Conservation (phyloP, 1,139 yeast species). For the Cylindricascospora bacillispora region DNA sequence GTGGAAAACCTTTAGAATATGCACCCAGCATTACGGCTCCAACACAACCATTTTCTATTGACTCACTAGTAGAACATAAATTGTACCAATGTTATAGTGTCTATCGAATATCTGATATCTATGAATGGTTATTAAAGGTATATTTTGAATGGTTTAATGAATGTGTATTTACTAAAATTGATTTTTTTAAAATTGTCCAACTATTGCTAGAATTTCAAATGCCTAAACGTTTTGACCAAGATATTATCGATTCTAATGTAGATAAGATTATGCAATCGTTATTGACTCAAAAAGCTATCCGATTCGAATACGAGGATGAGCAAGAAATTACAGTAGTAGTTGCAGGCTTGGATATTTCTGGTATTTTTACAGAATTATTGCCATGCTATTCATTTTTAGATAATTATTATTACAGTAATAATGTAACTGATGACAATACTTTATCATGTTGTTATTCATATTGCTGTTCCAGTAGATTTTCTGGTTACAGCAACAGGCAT, state of each 20-base stretch:
- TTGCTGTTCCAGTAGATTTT: conserved; percentile 24
- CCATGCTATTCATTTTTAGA: conserved; percentile 24
- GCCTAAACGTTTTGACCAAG: conserved; percentile 24
- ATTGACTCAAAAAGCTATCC: conserved; percentile 34
- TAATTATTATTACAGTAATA: conserved; percentile 9
- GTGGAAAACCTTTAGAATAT: conserved; percentile 33
- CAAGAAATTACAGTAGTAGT: conserved; percentile 22
- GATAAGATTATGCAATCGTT: conserved; percentile 40
- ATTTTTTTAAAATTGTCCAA: conserved; percentile 45
- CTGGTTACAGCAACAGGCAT: conserved; percentile 18
- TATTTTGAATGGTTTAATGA: conserved; percentile 31
- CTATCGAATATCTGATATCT: conserved; percentile 38
- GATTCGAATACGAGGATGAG: conserved; percentile 21
- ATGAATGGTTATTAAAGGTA: conserved; percentile 34
- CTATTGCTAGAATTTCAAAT: conserved; percentile 32
- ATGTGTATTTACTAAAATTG: conserved; percentile 33
- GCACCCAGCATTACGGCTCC: conserved; percentile 43
- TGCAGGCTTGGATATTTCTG: conserved; percentile 27
- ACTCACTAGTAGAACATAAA: conserved; percentile 37
- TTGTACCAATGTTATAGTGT: conserved; percentile 39
- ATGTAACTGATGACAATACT: not conserved
- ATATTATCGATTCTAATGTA: conserved; percentile 25
- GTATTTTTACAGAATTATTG: conserved; percentile 35
- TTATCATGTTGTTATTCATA: conserved; percentile 14
- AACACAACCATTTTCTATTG: conserved; percentile 42